These are phyloP conservation scores for Aspergillus ellipticus DNA, from an alignment of 495 filamentous ascomycete species.

Conservation along the genomic window DNA sequence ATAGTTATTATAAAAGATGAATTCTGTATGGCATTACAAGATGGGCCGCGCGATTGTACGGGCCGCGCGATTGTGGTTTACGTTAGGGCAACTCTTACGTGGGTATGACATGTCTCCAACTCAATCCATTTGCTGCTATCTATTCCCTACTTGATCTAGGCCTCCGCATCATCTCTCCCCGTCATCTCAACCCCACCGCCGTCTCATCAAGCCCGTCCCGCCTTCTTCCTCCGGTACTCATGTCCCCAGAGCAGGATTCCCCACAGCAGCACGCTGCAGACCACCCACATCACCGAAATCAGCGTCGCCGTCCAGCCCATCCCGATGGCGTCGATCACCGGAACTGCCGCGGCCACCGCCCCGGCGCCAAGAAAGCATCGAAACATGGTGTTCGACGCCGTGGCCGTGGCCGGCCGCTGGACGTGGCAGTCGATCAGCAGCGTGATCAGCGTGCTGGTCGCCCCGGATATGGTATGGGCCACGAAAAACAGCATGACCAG, in stretches of 20 bases:
- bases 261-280: constrained; percentile 25
- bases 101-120: too few relatives aligned
- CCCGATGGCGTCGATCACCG: constrained; percentile 7
- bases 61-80: too few relatives aligned
- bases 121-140: too few relatives aligned
- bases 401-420: constrained; percentile 2
- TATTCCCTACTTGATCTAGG: too few relatives aligned
- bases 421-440: constrained; percentile 8
- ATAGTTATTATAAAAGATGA: too few relatives aligned
- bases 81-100: too few relatives aligned
- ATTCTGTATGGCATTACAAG: too few relatives aligned
- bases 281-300: constrained; percentile 19
- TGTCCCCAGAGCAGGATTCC: constrained; percentile 24
- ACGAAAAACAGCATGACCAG: constrained; percentile 8
- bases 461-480: constrained; percentile 1
- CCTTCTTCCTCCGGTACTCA: not conserved
- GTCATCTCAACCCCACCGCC: not conserved
- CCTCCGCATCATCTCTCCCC: too few relatives aligned
- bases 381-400: constrained; percentile 5
- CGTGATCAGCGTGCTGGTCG: not conserved
- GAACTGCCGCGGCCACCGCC: constrained; percentile 6
- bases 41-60: too few relatives aligned
- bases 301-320: constrained; percentile 39
- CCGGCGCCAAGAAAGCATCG: constrained; percentile 8
- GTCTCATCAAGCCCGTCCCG: not conserved